Base-by-base conservation (phyloP, 1,284 basidiomycete species). In the Apiotrichum laibachii region DNA sequence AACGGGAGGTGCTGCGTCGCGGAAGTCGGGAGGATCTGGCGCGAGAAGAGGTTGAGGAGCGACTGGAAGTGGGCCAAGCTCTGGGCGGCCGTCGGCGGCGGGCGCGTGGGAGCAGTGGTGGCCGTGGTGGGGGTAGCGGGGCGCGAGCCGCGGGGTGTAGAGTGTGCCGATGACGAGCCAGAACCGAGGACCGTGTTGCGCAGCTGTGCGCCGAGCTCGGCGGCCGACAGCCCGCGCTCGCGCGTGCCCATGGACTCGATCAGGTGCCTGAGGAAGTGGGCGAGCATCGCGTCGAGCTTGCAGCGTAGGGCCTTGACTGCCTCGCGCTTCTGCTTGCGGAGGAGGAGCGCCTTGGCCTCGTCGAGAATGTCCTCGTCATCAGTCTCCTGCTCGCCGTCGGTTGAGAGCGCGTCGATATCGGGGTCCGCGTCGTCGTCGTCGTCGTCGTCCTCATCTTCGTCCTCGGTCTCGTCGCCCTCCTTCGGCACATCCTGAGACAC, bases 1-100 rank as follows among this genome's bases (percentile, higher is more conserved):
- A 99, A 99, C 69, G 99, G 96, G 1, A 93, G 94, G 75, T 99
- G 95, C 45, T 95, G 89, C 0, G 92, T 97, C 73, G 94, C 92
- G 81, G 95, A 95, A 0, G 96, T 99, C 39, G 88, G 89, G 48
- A 99, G 84, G 71, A 99, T 92, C 48, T 88, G 87, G 39, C 92
- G 87, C 71, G 95, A 89, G 72, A 99, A 99, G 65, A 97, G 90
- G 65, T 88, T 86, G 50, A 99, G 85, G 13, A 99, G 85, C 15
- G 88, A 85, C 70, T 91, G 85, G 76, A 98, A 99, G 67, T 90
- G 88, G 0, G 83, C 75, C 7, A 76, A 66, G 21, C 68, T 69
- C 58, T 75, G 72, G 1, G 72, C 75, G 5, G 40, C 6, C 0
- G 66, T 67, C 16, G 34, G 70, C 53, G 42, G 63, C 53, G 59